Evolutionary conservation across 1,284 basidiomycete species (phyloP), one percentile per base, ranked within the genome.

Genomic region (Heliocybe sulcata): DNA sequence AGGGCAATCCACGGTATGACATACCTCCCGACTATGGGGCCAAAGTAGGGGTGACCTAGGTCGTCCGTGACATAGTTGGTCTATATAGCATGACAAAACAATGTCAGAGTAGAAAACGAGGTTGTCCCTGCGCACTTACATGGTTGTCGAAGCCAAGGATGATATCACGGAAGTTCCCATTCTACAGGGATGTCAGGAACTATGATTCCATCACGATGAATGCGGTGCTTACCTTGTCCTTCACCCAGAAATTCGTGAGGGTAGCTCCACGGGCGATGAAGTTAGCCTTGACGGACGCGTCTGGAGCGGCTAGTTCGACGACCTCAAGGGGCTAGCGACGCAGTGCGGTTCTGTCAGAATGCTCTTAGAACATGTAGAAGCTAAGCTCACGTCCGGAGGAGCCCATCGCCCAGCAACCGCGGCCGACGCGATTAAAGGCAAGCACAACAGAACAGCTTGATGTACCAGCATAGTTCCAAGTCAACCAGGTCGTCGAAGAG

Each of bases 201-300:
- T 20, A 19, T 27, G 12, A 6, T 14, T 12, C 2, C 50, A 52
- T 19, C 12, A 6, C 9, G n/a, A 20, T 16, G 23, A 45, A 16
- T 45, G 45, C 11, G 25, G 29, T 31, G 29, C 55, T 31, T 49
- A 67, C 69, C 61, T 74, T 76, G 66, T 77, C 76, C 55, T 72
- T 70, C 10, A 77, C 74, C 70, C 70, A 76, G 33, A 76, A 67
- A 57, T 72, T 71, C 8, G 70, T 73, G 2, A 68, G 53, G 1
- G 69, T 73, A 31, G 74, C 74, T 11, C 75, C 75, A 47, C 61
- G 69, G n/a, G 71, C 61, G 42, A 76, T 72, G 59, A 76, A 76
- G 33, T 65, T 62, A n/a, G 73, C 75, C 47, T 63, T 64, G 19
- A 67, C 65, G 10, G 75, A 77, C 10, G 64, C 68, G 58, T 77